Evolutionary conservation across 805 yeast species (phyloP), one percentile per base, ranked within the genome.

Genomic region (Ogataea salicorniae): DNA sequence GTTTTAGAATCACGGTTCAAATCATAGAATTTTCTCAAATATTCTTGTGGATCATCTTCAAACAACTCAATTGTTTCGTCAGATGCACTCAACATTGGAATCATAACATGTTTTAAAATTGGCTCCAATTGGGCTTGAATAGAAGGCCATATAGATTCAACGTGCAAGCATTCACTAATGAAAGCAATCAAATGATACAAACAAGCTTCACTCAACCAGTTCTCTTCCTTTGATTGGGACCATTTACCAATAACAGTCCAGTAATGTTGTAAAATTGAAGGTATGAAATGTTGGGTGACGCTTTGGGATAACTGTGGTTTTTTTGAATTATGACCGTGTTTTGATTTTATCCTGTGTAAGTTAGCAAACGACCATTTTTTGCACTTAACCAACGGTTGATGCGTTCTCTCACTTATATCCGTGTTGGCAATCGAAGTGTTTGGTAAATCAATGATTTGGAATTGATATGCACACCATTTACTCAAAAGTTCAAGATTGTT

Each of bases 321-420:
- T 16, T 34, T 34, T 6, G 43, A 46, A 18, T 40, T 41, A 13
- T 41, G 48, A 34, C 57, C 84, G 61, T 84, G 88, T 55, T 88
- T 75, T 26, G 74, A 72, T 57, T 84, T 83, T 4, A 88, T 64
- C 49, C 91, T 76, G 53, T 78, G 78, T 38, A 91, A 64, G 62
- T 87, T 87, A 22, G 87, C 88, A 60, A 82, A 81, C 1, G 94
- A 77, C 97, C 97, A 90, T 63, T 92, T 91, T 67, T 76, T 85
- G 58, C 79, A 79, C 64, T 79, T 90, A 62, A 68, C 77, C 77
- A 81, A 78, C 43, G 77, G 81, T 54, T 77, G 72, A 13, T 60
- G 48, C 41, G 65, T 69, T 42, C 75, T 72, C 34, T 77, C 81
- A 20, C 73, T 68, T 6, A 68, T 70, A 45, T 76, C 79, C 16